Conservation (phyloP, 2,329 filamentous ascomycete genomes). For the Aspergillus ustus region DNA sequence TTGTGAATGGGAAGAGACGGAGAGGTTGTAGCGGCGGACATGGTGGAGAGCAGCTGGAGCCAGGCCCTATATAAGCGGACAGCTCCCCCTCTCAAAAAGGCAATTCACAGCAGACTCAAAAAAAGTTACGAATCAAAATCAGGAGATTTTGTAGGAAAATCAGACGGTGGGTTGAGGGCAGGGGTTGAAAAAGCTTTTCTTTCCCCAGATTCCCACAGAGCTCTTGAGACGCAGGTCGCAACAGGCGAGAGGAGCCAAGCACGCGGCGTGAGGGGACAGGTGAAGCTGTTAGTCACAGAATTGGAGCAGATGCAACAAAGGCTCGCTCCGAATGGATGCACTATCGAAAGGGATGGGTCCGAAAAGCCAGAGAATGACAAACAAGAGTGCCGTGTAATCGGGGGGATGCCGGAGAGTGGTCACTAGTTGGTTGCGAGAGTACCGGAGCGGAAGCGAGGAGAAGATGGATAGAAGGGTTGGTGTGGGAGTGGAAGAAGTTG, state of each 20-base stretch:
- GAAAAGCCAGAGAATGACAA: conserved; percentile 11
- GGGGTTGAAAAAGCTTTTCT: conserved; percentile 26
- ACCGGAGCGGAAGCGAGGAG: conserved; percentile 2
- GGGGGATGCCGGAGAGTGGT: not conserved
- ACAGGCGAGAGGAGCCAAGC: conserved; percentile 30
- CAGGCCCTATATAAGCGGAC: conserved; percentile 26
- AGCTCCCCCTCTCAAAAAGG: conserved; percentile 22
- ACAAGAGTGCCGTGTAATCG: not conserved
- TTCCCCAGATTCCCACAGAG: conserved; percentile 39
- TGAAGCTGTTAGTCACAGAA: conserved; percentile 45
- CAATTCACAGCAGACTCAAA: conserved; percentile 17
- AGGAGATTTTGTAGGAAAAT: conserved; percentile 12
- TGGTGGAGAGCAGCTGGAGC: conserved; percentile 26
- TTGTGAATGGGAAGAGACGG: conserved; percentile 30
- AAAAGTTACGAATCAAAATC: conserved; percentile 19
- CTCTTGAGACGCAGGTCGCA: conserved; percentile 22
- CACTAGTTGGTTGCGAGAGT: not conserved
- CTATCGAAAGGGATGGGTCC: conserved; percentile 19
- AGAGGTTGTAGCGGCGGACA: conserved; percentile 35
- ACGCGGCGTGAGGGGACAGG: conserved; percentile 21
- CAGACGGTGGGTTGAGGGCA: conserved; percentile 16
- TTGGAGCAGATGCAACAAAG: conserved; percentile 23
- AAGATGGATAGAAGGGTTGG: conserved; percentile 2
- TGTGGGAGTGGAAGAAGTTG: conserved; percentile 3
- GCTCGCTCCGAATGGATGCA: conserved; percentile 20